These are phyloP conservation scores for Trypanosoma lewisi DNA, from an alignment of 208 protist genomes.

Conservation along the genomic window DNA sequence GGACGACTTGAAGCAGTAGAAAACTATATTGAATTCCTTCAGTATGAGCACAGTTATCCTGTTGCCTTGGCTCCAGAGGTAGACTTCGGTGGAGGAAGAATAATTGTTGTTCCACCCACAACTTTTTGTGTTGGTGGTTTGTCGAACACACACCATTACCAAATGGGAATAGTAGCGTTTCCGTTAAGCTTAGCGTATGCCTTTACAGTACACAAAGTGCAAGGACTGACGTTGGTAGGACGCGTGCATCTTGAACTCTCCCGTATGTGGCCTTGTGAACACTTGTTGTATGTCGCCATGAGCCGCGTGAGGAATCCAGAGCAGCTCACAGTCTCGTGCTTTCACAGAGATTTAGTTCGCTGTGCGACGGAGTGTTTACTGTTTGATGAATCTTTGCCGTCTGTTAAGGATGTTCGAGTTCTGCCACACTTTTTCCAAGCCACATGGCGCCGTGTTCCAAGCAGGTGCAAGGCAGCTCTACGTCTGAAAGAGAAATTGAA, in stretches of 20 bases:
- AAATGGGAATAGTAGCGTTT: conserved; percentile 54
- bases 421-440: conserved; percentile 59
- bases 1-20: conserved; percentile 38
- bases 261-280: conserved; percentile 88
- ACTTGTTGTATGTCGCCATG: conserved; percentile 88
- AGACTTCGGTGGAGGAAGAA: conserved; percentile 63
- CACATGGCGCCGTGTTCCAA: conserved; percentile 48
- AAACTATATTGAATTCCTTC: conserved; percentile 62
- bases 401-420: conserved; percentile 39
- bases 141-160: conserved; percentile 75
- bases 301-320: conserved; percentile 84
- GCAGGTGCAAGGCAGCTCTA: conserved; percentile 47
- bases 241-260: conserved; percentile 84
- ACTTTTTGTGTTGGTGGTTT: conserved; percentile 65
- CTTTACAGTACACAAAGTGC: conserved; percentile 93
- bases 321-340: conserved; percentile 70
- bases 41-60: conserved; percentile 61
- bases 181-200: conserved; percentile 86
- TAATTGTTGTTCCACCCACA: conserved; percentile 58
- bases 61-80: conserved; percentile 63
- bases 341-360: conserved; percentile 54
- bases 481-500: conserved; percentile 28
- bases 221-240: conserved; percentile 82
- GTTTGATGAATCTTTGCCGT: conserved; percentile 77
- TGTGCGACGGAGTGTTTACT: conserved; percentile 67